Evolutionary conservation across 441 rosid genomes (phyloP), one percentile per base, ranked within the genome.

Genomic region (Erodium trifolium): DNA sequence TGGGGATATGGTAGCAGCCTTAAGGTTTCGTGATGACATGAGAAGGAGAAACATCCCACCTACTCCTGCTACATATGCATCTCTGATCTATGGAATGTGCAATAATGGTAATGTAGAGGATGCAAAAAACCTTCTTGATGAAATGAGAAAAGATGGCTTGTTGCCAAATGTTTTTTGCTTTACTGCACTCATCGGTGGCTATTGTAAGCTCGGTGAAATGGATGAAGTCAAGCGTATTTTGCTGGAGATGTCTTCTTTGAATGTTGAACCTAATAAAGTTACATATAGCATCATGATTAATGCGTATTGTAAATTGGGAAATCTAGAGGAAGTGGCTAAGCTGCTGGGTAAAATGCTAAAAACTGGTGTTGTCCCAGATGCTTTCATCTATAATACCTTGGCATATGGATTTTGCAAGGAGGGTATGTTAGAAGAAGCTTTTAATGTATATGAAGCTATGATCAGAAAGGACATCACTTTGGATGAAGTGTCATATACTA

Each of bases 261-360:
- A 71, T 67, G 65, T 87, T 70, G 68, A 68, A 43, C 88, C 89
- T 43, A 85, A 87, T 75, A 85, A 81, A 77, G 66, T 85, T 62
- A 87, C 89, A 18, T 87, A 85, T 73, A 87, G 89, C 2, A 76
- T 83, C 72, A 81, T 81, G 84, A 83, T 85, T 72, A 76, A 77
- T 69, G 89, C 88, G 35, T 78, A 79, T 75, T 79, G 86, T 41
- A 82, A 83, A 80, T 68, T 71, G 68, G 87, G 87, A 41, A 76
- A 85, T 68, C 74, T 80, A 73, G 75, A 74, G 63, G 80, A 87
- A 81, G 92, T 86, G 47, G 63, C 73, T 57, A 83, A 75, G 75
- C 81, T 85, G 79, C 71, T 87, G 39, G 43, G 64, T 68, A 77
- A 75, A 81, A 85, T 87, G 89, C 72, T 75, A 64, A 78, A 78